A percentile compares a stretch with the other conserved stretches of the same genome.
Conservation (phyloP, 2,329 filamentous ascomycete species). For the Aureobasidium sp. region DNA sequence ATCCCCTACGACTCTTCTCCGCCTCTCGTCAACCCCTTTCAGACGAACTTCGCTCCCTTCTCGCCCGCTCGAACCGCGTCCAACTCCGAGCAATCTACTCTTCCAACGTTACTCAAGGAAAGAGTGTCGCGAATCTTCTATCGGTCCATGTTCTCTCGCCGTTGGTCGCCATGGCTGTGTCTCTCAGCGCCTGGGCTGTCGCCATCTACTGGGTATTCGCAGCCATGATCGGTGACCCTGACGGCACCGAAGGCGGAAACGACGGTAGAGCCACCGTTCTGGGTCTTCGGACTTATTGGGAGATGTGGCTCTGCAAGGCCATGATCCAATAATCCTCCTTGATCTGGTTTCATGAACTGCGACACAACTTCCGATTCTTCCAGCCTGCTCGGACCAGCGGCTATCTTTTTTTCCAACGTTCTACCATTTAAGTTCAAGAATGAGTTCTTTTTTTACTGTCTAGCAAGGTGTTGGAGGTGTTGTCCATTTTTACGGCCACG, state of each 20-base stretch:
- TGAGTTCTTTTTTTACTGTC: not conserved
- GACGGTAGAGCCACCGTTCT: constrained; percentile 56
- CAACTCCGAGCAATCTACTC: constrained; percentile 45
- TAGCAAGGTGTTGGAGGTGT: constrained; percentile 15
- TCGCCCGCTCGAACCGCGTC: constrained; percentile 48
- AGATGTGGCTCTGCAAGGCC: constrained; percentile 43
- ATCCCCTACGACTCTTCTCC: constrained; percentile 48
- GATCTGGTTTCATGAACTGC: not conserved
- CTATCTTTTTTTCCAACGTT: not conserved
- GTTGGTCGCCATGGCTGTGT: constrained; percentile 49
- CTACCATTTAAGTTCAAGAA: not conserved
- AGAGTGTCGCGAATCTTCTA: constrained; percentile 40
- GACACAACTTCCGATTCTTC: not conserved
- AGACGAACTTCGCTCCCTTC: constrained; percentile 45
- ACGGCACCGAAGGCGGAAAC: constrained; percentile 50
- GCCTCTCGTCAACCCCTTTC: constrained; percentile 38
- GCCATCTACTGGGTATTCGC: constrained; percentile 58
- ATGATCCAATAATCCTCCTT: constrained; percentile 1
- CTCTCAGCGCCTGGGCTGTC: constrained; percentile 52
- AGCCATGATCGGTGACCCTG: constrained; percentile 55
- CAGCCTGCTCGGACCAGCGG: not conserved
- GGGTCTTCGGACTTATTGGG: constrained; percentile 54
- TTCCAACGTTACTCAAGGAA: constrained; percentile 32
- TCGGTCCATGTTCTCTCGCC: constrained; percentile 50
- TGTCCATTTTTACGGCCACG: not conserved